A percentile compares a stretch with the other conserved stretches of the same genome.
These are phyloP conservation scores for Trametes sp. DNA, from an alignment of 1,284 basidiomycete genomes.

Conservation along the genomic window DNA sequence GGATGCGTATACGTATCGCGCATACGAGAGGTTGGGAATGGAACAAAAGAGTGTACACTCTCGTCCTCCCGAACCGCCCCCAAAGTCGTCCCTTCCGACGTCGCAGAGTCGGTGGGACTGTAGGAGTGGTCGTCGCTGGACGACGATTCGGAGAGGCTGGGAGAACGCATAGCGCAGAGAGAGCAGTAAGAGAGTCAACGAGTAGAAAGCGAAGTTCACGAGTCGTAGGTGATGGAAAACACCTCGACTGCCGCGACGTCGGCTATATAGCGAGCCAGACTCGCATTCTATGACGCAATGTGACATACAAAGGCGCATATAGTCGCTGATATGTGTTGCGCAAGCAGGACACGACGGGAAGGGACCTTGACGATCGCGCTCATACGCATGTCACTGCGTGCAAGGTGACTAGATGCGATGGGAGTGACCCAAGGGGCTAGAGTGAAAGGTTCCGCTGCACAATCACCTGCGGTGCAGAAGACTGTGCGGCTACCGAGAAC, in stretches of 20 bases:
- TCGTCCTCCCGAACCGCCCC: conserved; percentile 15
- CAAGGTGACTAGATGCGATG: too few relatives aligned
- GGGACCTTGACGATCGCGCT: not conserved
- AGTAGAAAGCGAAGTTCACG: too few relatives aligned
- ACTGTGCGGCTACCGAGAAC: conserved; percentile 2
- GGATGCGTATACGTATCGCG: conserved; percentile 1
- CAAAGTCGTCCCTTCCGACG: conserved; percentile 4
- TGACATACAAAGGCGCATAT: not conserved
- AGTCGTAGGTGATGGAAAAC: not conserved
- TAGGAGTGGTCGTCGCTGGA: conserved; percentile 1
- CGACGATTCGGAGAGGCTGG: conserved; percentile 9
- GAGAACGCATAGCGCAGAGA: not conserved
- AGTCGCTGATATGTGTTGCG: not conserved
- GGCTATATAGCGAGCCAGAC: not conserved
- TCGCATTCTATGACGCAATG: not conserved
- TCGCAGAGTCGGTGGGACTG: not conserved
- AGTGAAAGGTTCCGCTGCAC: too few relatives aligned
- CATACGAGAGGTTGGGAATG: not conserved
- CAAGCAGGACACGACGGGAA: not conserved
- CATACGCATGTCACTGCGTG: too few relatives aligned
- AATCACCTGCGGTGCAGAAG: not conserved
- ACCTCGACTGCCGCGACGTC: not conserved
- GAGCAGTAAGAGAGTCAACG: too few relatives aligned
- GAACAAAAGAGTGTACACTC: conserved; percentile 11
- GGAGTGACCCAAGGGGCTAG: too few relatives aligned